Percentiles rank a stretch among this genome's conserved stretches.
These are phyloP conservation scores for Diaporthe ampelina DNA, from an alignment of 2,329 filamentous ascomycete genomes.

Conservation along the genomic window DNA sequence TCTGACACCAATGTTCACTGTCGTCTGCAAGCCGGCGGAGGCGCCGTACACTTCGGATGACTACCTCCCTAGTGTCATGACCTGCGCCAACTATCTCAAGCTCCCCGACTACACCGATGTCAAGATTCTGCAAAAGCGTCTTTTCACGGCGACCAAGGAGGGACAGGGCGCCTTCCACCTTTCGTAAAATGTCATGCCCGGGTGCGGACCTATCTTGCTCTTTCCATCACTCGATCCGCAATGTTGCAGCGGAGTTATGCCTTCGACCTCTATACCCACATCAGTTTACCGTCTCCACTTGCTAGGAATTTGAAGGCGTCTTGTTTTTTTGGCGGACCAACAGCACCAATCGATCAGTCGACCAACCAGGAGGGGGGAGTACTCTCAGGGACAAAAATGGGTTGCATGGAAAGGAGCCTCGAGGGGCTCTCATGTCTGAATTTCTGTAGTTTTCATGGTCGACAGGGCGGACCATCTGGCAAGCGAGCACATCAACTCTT, in stretches of 20 bases:
- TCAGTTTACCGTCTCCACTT: slow-evolving; percentile 28
- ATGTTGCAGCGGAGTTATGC: slow-evolving; percentile 21
- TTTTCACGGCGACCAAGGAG: slow-evolving; percentile 90
- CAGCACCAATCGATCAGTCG: slow-evolving; percentile 22
- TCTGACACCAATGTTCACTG: slow-evolving; percentile 97
- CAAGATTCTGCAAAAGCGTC: slow-evolving; percentile 81
- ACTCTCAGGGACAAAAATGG: slow-evolving; percentile 22
- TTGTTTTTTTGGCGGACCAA: slow-evolving; percentile 32
- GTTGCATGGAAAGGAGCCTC: slow-evolving; percentile 37
- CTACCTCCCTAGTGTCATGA: slow-evolving; percentile 99
- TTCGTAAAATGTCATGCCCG: slow-evolving; percentile 66
- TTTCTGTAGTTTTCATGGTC: slow-evolving; percentile 27
- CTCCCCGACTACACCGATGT: slow-evolving; percentile 92
- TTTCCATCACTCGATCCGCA: slow-evolving; percentile 1
- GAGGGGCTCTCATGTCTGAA: slow-evolving; percentile 31
- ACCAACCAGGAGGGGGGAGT: slow-evolving; percentile 2
- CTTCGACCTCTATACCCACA: slow-evolving; percentile 17
- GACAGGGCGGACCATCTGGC: slow-evolving; percentile 9
- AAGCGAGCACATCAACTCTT: slow-evolving; percentile 34
- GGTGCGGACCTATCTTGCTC: slow-evolving; percentile 10
- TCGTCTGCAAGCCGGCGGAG: slow-evolving; percentile 99
- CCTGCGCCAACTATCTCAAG: slow-evolving; percentile 99
- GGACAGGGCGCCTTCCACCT: slow-evolving; percentile 98
- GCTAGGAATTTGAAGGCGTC: slow-evolving; percentile 25
- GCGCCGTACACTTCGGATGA: slow-evolving; percentile 94